Conservation (phyloP, 73 alveolate genomes). For the Paramecium tetraurelia region DNA sequence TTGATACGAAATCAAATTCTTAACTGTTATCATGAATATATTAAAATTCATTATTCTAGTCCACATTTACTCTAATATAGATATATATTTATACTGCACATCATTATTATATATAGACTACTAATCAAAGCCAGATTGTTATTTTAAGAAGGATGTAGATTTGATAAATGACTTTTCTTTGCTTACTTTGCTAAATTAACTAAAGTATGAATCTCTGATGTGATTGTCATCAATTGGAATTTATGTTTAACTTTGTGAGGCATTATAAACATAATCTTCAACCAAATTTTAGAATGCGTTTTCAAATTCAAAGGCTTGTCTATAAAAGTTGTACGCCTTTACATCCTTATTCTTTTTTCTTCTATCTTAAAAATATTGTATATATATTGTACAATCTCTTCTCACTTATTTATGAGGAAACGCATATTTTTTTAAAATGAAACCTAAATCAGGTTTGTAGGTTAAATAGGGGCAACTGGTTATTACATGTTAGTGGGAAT, state of each 20-base stretch:
- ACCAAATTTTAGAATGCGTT: neutral
- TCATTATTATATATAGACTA: neutral
- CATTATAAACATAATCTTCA: neutral
- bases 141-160: slow-evolving; percentile 15
- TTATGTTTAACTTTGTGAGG: neutral
- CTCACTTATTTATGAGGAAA: neutral
- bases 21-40: neutral
- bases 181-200: neutral
- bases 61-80: neutral
- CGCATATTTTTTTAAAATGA: neutral
- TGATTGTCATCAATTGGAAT: neutral
- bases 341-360: neutral
- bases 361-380: neutral
- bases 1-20: neutral
- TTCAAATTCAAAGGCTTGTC: neutral
- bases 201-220: neutral
- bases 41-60: neutral
- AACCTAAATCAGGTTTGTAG: neutral
- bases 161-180: neutral
- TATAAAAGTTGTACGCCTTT: neutral
- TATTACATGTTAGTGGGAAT: neutral
- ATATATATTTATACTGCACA: neutral
- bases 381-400: neutral
- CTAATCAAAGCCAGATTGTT: neutral
- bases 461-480: neutral